These are phyloP conservation scores for Henckelia pumila DNA, from an alignment of 257 asterid genomes.

Conservation along the genomic window DNA sequence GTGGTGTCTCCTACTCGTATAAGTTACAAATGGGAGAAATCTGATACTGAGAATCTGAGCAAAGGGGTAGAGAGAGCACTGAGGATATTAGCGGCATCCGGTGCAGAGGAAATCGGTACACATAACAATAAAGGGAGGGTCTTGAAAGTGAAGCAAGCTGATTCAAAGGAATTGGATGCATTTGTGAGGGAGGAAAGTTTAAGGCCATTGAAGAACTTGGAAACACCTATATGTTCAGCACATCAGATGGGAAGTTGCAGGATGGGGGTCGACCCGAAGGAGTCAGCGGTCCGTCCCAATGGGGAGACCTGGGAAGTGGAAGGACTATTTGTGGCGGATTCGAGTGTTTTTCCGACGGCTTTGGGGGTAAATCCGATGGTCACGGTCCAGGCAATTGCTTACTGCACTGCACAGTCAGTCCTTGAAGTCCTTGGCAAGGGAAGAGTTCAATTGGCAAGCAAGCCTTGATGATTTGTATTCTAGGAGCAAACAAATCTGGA, in stretches of 20 bases:
- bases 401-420: slow-evolving; percentile 69
- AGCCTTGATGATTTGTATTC: not conserved
- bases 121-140: slow-evolving; percentile 50
- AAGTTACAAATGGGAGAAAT: slow-evolving; percentile 43
- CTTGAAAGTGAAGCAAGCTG: slow-evolving; percentile 50
- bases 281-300: slow-evolving; percentile 49
- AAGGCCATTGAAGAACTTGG: slow-evolving; percentile 42
- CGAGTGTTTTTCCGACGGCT: slow-evolving; percentile 89
- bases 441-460: not conserved
- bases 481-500: not conserved
- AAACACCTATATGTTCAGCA: slow-evolving; percentile 65
- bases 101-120: slow-evolving; percentile 89
- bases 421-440: slow-evolving; percentile 44
- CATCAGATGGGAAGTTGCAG: slow-evolving; percentile 96
- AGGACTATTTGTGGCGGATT: slow-evolving; percentile 66
- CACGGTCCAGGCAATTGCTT: slow-evolving; percentile 75
- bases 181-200: slow-evolving; percentile 61
- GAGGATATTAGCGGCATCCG: slow-evolving; percentile 67
- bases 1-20: slow-evolving; percentile 35
- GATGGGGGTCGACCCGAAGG: slow-evolving; percentile 67
- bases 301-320: slow-evolving; percentile 86
- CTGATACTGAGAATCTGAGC: slow-evolving; percentile 46
- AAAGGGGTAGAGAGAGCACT: slow-evolving; percentile 57
- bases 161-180: slow-evolving; percentile 44
- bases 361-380: slow-evolving; percentile 95